Conservation (phyloP, 306 rosid species). For the Cicer judaicum region DNA sequence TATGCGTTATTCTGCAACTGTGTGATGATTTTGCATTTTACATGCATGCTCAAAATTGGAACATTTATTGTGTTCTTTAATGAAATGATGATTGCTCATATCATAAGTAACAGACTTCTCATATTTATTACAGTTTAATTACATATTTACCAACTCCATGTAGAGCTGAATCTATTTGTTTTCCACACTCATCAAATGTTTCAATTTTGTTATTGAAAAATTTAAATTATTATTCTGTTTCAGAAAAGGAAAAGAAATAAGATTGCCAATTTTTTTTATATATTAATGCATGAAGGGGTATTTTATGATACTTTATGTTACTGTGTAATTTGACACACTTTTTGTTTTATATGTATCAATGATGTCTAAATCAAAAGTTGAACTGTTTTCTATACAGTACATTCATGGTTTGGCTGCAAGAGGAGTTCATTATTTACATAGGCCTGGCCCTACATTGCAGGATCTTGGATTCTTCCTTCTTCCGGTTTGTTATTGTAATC, state of each 20-base stretch:
- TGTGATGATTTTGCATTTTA: conserved; percentile 38
- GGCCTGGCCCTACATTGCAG: conserved; percentile 91
- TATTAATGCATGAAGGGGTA: neutral
- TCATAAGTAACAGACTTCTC: conserved; percentile 20
- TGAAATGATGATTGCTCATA: conserved; percentile 34
- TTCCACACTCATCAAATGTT: conserved; percentile 2
- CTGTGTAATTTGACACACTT: conserved; percentile 25
- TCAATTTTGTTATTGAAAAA: conserved; percentile 30
- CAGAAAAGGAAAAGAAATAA: conserved; percentile 23
- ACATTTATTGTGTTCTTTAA: conserved; percentile 33
- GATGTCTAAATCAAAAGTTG: conserved; percentile 28
- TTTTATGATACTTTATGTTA: conserved; percentile 3
- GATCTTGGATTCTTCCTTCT: conserved; percentile 87
- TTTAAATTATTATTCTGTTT: conserved; percentile 12
- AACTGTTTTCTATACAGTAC: conserved; percentile 63
- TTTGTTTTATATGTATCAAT: conserved; percentile 14
- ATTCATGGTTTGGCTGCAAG: conserved; percentile 96
- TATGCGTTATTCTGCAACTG: conserved; percentile 32
- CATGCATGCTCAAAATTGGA: conserved; percentile 33
- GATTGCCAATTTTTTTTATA: conserved; percentile 22
- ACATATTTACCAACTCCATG: conserved; percentile 19
- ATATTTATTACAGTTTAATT: conserved; percentile 29
- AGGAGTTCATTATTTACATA: conserved; percentile 95
- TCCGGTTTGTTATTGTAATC: conserved; percentile 61
- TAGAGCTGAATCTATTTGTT: conserved; percentile 19